phyloP scores from a whole-genome alignment of 1,284 basidiomycete species.

The Singerocomus rubriflavus region DNA sequence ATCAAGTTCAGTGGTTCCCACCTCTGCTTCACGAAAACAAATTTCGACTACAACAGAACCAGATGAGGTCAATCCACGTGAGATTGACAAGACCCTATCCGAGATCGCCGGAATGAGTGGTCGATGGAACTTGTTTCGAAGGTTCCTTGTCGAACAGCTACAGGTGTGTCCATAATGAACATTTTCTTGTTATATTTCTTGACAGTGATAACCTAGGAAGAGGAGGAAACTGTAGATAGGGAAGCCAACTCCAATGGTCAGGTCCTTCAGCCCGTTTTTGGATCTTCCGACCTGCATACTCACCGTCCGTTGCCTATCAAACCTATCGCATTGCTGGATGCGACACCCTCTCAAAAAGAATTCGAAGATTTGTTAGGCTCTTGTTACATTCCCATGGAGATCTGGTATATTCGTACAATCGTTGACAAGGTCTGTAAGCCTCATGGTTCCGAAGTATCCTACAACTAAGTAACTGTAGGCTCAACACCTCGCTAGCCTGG shows the following conservation, averaged over 20 bases:
- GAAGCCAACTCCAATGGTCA: neutral
- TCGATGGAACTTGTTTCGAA: slow-evolving; percentile 88
- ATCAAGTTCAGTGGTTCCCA: slow-evolving; percentile 37
- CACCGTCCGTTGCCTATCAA: slow-evolving; percentile 2
- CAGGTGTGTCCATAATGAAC: slow-evolving; percentile 38
- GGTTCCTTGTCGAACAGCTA: slow-evolving; percentile 79
- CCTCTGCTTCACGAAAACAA: slow-evolving; percentile 39
- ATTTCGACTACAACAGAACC: slow-evolving; percentile 48
- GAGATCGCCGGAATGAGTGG: slow-evolving; percentile 89
- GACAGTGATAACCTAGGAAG: slow-evolving; percentile 19
- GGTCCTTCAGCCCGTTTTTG: neutral
- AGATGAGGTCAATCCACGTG: slow-evolving; percentile 75
- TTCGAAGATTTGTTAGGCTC: slow-evolving; percentile 69
- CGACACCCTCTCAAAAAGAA: slow-evolving; percentile 53
- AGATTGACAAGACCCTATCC: slow-evolving; percentile 84
- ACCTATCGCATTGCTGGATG: slow-evolving; percentile 35
- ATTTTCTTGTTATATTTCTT: neutral
- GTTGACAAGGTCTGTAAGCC: slow-evolving; percentile 71
- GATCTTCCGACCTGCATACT: neutral
- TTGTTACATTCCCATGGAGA: slow-evolving; percentile 87
- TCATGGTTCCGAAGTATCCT: neutral
- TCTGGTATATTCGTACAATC: slow-evolving; percentile 87
- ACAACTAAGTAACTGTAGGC: slow-evolving; percentile 44
- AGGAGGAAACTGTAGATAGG: slow-evolving; percentile 11
- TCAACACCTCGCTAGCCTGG: slow-evolving; percentile 65